Base-by-base conservation (phyloP, 2,329 filamentous ascomycete species). In the Colletotrichum tanaceti region DNA sequence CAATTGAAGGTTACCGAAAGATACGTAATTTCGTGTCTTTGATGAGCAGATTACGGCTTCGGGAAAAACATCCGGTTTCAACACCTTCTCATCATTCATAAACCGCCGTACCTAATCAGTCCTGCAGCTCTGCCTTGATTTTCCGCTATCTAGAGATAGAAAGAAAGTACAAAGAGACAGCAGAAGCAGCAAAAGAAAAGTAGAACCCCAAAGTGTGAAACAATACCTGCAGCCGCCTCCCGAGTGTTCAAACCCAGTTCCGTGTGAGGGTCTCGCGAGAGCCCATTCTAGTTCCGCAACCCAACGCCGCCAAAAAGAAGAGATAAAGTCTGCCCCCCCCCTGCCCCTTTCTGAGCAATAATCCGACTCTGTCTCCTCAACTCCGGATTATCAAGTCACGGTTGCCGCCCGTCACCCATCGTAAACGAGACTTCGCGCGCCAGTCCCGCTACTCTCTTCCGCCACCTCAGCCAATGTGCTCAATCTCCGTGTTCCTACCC, bases 401-500 rank as follows among this genome's bases (percentile, higher is more conserved):
- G 32, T 35, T 35, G 32, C 2, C 7, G 32, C 10, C 32, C 32
- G 32, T 35, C 9, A 9, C 10, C 4, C 7, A 18, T n/a, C 24
- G 24, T 14, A 52, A 52, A 35, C 2, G 32, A 32, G 28, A 52
- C n/a, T 10, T 18, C 49, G 1, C 9, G 32, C 32, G n/a, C 24
- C 41, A 39, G 22, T 6, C 60, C 32, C 13, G n/a, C 5, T n/a
- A 16, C 32, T n/a, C 18, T 24, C 39, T 35, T 49, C 22, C 32
- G 32, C 22, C 32, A 22, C 35, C 11, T 44, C 49, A 68, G 18
- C 22, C 46, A 20, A 65, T n/a, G 22, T 70, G 58, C 55, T 65
- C 55, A 22, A 71, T 64, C 2, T 50, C 58, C 16, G 43, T 22
- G 28, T 70, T 71, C 54, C 53, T 59, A 11, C n/a, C 28, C 38